Base-by-base conservation (phyloP, 371 early-diverging fungal species). In the Mortierella sp. region DNA sequence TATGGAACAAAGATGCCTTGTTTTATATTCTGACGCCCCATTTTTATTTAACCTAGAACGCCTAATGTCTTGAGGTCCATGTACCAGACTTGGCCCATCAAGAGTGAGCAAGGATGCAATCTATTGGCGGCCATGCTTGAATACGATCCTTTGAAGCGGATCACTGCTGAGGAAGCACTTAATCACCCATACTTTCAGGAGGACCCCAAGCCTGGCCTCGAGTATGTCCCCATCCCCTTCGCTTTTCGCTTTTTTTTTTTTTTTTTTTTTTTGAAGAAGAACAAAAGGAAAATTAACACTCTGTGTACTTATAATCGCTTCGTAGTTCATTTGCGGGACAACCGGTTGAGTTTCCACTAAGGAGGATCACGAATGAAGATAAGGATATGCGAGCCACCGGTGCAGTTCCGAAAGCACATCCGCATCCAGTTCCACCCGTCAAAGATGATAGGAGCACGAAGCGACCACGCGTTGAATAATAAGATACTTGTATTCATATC, bases 71-170 rank as follows among this genome's bases (percentile, higher is more conserved):
- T 80, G 65, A 73, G 69, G 76, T 78, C 62, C 56, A 44, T 88
- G 80, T 78, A 73, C 24, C 83, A 84, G 39, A 48, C 50, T 65
- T 86, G 83, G 78, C 79, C 52, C 28, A 73, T 49, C 53, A 86
- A 85, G 50, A 89, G 89, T 21, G 92, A 92, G 41, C 49, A 84
- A 30, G 92, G 86, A 8, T 92, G 88, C 63, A 85, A 91, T 50
- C 79, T 99, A 21, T 84, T 99, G 30, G 79, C 91, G 3, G 83
- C 85, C 3, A 83, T 97, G 86, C 83, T 99, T 14, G 94, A 94
- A 53, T 99, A 97, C 64, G 95, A 98, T 78, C 99, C 99, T 9
- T 83, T 86, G 54, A 89, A 89, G 47, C 79, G 99, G 23, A 93
- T 97, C 34, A 87, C 94, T 11, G 98, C 99, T 0, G 90, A 92